A percentile compares a stretch with the other conserved stretches of the same genome.
Evolutionary conservation across 352 stramenopile species (phyloP).

Genomic region (Pythium periplocum): DNA sequence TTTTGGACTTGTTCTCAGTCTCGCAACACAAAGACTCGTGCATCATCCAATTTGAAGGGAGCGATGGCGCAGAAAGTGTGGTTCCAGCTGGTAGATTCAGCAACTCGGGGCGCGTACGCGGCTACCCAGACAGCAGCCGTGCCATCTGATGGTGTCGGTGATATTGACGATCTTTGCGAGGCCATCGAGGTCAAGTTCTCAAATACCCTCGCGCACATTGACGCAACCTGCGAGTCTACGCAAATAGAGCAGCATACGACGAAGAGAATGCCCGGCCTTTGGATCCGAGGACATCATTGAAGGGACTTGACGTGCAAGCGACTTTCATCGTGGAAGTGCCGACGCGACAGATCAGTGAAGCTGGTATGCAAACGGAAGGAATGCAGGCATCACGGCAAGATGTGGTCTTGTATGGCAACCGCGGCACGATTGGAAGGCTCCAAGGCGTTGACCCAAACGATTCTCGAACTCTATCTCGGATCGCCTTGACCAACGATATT

Average conservation of each 20-base stretch:
- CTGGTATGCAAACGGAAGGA: too few species aligned
- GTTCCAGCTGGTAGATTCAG: slow-evolving; percentile 8
- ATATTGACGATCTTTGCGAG: slow-evolving; percentile 7
- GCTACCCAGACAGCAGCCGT: slow-evolving; percentile 1
- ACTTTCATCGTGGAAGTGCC: too few species aligned
- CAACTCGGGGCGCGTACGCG: slow-evolving; percentile 5
- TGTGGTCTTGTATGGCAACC: too few species aligned
- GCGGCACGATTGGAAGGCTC: too few species aligned
- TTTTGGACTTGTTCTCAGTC: too few species aligned
- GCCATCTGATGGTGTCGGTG: slow-evolving; percentile 4
- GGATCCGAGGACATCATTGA: not conserved
- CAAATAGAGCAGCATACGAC: slow-evolving; percentile 3
- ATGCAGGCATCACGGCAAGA: too few species aligned
- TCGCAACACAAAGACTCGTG: too few species aligned
- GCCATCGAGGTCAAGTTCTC: not conserved
- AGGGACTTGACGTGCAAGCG: too few species aligned
- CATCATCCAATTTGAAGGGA: not conserved
- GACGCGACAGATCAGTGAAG: too few species aligned
- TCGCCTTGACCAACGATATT: too few species aligned
- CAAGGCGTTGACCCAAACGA: too few species aligned
- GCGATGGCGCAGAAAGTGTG: slow-evolving; percentile 7
- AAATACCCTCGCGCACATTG: not conserved
- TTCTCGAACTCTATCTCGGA: too few species aligned
- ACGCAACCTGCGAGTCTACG: not conserved
- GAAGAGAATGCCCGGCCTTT: slow-evolving; percentile 3